Base-by-base conservation (phyloP, 2,329 filamentous ascomycete genomes). In the Metarhizium brunneum region DNA sequence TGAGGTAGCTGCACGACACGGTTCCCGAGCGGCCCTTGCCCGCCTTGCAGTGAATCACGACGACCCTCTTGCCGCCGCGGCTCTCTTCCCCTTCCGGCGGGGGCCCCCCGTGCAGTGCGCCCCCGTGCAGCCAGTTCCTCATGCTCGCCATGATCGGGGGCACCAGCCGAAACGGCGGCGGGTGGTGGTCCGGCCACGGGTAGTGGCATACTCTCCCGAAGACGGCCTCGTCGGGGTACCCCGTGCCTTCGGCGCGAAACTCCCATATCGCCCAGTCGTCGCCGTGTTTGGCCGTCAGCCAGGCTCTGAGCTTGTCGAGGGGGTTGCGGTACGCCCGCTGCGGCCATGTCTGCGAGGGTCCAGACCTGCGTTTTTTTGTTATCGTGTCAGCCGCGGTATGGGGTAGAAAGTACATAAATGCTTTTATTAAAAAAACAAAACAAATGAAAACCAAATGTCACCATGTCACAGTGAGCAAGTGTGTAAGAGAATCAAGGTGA, bases 121-220 rank as follows among this genome's bases (percentile, higher is more conserved):
- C 75, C 14, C 80, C 79, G 50, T 80, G 76, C 54, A 95, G 69
- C 90, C 92, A 97, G 65, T 92, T 89, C 58, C 88, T 81, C 92
- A 99, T 97, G 64, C 88, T 89, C 1, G 85, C 91, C 80, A 96
- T 85, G 59, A 96, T 92, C 71, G 90, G 79, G 0, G 92, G 92
- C 40, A 99, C 85, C 20, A 97, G 77, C 25, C 84, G 80, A 65
- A 99, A 99, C 0, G 94, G 94, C 53, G 94, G 94, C 3, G 94
- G 94, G 68, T 99, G 94, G 68, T 99, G 94, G 68, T 99, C 94
- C 0, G 94, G 94, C 84, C 90, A 99, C 0, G 94, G 94, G 66
- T 92, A 97, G 72, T 99, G 94, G 60, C 87, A 83, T 60, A 97
- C 86, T 3, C 92, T 81, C 38, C 83, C 80, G 68, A 96, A 90